Base-by-base conservation (phyloP, 2,329 filamentous ascomycete genomes). In the Cladophialophora carrionii region DNA sequence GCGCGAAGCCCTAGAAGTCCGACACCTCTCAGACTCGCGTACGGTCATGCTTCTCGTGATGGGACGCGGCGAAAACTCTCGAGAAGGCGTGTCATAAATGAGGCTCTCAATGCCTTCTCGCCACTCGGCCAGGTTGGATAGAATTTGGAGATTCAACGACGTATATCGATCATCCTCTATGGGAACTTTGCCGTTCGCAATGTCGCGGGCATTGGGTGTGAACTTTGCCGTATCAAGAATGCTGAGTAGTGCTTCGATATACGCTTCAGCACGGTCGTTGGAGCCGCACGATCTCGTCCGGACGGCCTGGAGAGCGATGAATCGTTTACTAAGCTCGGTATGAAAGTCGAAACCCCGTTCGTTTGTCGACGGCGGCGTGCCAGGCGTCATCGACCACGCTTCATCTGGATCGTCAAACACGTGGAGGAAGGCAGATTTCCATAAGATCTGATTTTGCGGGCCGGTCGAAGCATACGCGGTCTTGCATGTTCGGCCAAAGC, bases 211-310 rank as follows among this genome's bases (percentile, higher is more conserved):
- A 31, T 61, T 66, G 26, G 62, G 69, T 24, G 57, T 41, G n/a
- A 65, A 62, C 48, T 70, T 71, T 12, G 70, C 67, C 10, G 70
- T 72, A 34, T 72, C 70, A 41, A 71, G 54, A n/a, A 72, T 70
- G 51, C 62, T 67, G 22, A 72, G 66, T 8, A 72, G 37, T 14
- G 69, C 48, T 14, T 59, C 52, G 46, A 71, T 48, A 20, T 68
- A 37, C 5, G 61, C 43, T 41, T 64, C 52, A 17, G 52, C 51
- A 32, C 46, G 29, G 57, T 14, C 37, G 24, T 60, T 48, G 20
- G 51, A 26, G 37, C 52, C 60, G n/a, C 48, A 52, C 52, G 51
- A 57, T 46, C 60, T 61, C 6, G 46, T 58, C 14, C 55, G 59
- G 34, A 66, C 48, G 12, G 43, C 49, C 29, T 37, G 51, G 6